A percentile compares a stretch with the other conserved stretches of the same genome.
These are phyloP conservation scores for Phytophthora colocasiae DNA, from an alignment of 352 stramenopile species.

Conservation along the genomic window DNA sequence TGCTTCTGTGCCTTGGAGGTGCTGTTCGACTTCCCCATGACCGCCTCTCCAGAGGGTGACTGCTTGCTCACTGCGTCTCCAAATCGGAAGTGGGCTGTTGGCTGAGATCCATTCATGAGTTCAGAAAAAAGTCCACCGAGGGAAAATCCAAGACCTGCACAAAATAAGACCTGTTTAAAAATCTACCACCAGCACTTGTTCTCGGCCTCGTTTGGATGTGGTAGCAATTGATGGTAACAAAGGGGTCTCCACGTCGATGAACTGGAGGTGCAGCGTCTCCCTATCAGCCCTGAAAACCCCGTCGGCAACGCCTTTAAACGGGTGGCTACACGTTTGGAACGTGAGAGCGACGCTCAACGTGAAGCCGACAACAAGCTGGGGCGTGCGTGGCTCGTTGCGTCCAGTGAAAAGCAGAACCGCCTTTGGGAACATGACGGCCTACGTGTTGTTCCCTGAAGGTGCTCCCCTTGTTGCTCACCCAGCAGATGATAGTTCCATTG, in stretches of 20 bases:
- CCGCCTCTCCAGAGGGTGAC: no score
- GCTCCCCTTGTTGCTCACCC: slow-evolving; percentile 61
- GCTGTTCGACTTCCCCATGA: no score
- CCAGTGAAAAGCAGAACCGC: slow-evolving; percentile 58
- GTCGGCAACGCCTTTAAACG: slow-evolving; percentile 69
- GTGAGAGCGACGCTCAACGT: slow-evolving; percentile 58
- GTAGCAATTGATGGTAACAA: slow-evolving; percentile 74
- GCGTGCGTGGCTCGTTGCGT: slow-evolving; percentile 70
- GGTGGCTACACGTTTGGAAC: slow-evolving; percentile 51
- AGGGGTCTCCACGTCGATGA: slow-evolving; percentile 55
- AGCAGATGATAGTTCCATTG: slow-evolving; percentile 51
- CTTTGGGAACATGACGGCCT: slow-evolving; percentile 63
- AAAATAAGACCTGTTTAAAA: no score
- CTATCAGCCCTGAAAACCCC: slow-evolving; percentile 51
- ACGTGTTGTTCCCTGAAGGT: slow-evolving; percentile 64
- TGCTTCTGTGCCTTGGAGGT: no score
- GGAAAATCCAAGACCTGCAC: no score
- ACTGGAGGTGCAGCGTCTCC: slow-evolving; percentile 59
- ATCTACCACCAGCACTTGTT: slow-evolving; percentile 89
- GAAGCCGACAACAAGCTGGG: slow-evolving; percentile 54
- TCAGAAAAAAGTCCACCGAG: no score
- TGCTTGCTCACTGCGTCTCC: no score
- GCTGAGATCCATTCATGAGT: no score
- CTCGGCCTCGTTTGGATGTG: slow-evolving; percentile 71
- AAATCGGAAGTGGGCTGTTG: no score